A percentile compares a stretch with the other conserved stretches of the same genome.
phyloP scores from a whole-genome alignment of 805 yeast species.

The Hanseniaspora pseudoguilliermondii region DNA sequence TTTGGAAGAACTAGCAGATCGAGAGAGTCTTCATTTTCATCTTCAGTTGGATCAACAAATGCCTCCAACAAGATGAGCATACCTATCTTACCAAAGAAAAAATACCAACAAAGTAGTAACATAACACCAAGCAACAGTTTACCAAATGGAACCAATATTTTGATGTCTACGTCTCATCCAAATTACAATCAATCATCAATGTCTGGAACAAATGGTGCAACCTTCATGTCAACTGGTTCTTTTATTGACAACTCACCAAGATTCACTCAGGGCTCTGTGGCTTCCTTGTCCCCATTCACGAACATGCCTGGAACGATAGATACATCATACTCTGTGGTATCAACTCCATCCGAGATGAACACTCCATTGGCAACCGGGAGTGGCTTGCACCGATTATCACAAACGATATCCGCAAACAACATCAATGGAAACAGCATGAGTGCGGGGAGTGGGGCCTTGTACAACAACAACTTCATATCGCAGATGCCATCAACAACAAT shows the following conservation, averaged over 20 bases:
- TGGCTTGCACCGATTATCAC: slow-evolving; percentile 14
- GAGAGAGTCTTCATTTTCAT: slow-evolving; percentile 25
- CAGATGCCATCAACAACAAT: slow-evolving; percentile 13
- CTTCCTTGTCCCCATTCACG: slow-evolving; percentile 3
- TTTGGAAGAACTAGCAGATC: slow-evolving; percentile 14
- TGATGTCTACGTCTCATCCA: slow-evolving; percentile 11
- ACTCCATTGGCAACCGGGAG: slow-evolving; percentile 14
- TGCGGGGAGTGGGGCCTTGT: slow-evolving; percentile 7
- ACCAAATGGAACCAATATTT: neutral
- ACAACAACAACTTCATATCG: slow-evolving; percentile 15
- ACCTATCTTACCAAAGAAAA: slow-evolving; percentile 27
- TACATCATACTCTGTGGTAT: slow-evolving; percentile 5
- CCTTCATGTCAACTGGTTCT: slow-evolving; percentile 8
- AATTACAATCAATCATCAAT: neutral
- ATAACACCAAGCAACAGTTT: neutral
- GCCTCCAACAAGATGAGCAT: slow-evolving; percentile 24
- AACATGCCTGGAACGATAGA: slow-evolving; percentile 2
- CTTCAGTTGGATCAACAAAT: slow-evolving; percentile 23
- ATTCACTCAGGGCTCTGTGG: slow-evolving; percentile 7
- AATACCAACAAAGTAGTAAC: neutral
- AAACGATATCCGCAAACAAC: slow-evolving; percentile 15
- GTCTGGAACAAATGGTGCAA: slow-evolving; percentile 1
- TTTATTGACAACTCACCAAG: slow-evolving; percentile 12
- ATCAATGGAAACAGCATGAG: slow-evolving; percentile 6
- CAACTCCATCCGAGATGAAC: slow-evolving; percentile 13